phyloP scores from a whole-genome alignment of 1,284 basidiomycete genomes.

The Marasmius oreades region DNA sequence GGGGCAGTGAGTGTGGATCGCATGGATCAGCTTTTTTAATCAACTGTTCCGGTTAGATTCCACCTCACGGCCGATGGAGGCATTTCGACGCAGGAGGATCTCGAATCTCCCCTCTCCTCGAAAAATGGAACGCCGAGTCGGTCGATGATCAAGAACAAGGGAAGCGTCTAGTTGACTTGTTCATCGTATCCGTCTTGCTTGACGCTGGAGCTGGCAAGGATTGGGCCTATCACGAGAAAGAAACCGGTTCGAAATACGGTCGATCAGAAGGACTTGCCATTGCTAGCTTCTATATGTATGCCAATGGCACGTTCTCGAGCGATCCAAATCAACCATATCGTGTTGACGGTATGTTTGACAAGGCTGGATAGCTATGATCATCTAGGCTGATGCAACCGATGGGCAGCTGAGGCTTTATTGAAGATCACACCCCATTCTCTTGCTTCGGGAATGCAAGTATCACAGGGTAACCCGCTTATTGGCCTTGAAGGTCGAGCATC shows the following conservation, averaged over 20 bases:
- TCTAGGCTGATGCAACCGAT: not conserved
- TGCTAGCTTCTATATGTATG: slow-evolving; percentile 90
- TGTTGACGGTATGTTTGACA: slow-evolving; percentile 66
- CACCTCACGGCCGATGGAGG: slow-evolving; percentile 88
- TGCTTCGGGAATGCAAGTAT: slow-evolving; percentile 80
- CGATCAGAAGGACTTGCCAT: slow-evolving; percentile 92
- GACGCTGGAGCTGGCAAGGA: slow-evolving; percentile 89
- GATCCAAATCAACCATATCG: slow-evolving; percentile 57
- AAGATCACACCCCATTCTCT: slow-evolving; percentile 61
- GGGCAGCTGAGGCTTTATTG: slow-evolving; percentile 67
- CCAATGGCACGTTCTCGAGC: slow-evolving; percentile 79
- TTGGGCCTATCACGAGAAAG: slow-evolving; percentile 76
- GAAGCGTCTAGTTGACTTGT: slow-evolving; percentile 82
- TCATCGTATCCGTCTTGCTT: slow-evolving; percentile 89
- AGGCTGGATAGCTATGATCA: not conserved
- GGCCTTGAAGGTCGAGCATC: slow-evolving; percentile 85
- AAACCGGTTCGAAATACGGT: slow-evolving; percentile 56
- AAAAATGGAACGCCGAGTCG: slow-evolving; percentile 48
- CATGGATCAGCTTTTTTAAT: slow-evolving; percentile 3
- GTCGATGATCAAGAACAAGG: slow-evolving; percentile 56
- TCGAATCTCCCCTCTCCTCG: slow-evolving; percentile 60
- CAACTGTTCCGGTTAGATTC: slow-evolving; percentile 53
- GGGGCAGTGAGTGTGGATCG: slow-evolving; percentile 43
- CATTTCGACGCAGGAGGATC: slow-evolving; percentile 75
- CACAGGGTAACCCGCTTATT: slow-evolving; percentile 78